Base-by-base conservation (phyloP, 352 stramenopile genomes). In the Phytophthora megakarya region DNA sequence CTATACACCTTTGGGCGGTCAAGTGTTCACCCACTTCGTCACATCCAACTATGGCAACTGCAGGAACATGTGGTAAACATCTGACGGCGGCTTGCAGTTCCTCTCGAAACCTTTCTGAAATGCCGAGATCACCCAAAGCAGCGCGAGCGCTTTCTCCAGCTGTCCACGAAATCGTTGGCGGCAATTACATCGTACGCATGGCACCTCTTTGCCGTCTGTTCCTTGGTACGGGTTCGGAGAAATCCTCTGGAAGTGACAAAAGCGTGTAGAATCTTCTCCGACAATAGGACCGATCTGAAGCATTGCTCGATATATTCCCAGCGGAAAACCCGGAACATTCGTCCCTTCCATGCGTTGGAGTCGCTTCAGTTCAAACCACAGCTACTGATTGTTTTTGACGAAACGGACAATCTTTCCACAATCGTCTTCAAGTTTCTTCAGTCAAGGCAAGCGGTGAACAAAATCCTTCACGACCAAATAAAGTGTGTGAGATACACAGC, bases 301-400 rank as follows among this genome's bases (percentile, higher is more conserved):
- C 55, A 52, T 18, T 33, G 12, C 12, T 45, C 25, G 28, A 64
- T 56, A 0, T 33, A 51, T 10, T 46, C 45, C 45, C 55, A 64
- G 12, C 45, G 55, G 55, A 0, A 57, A 5, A 1, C 50, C 55
- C 1, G 56, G 30, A 26, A 5, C 13, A 3, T 28, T 18, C 9
- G 43, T 37, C 1, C 9, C 45, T 37, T 57, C 45, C 7, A 46
- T 30, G 8, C 9, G 21, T n/a, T 55, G 55, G 0, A 47, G 23
- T 1, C 23, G 33, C 0, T 10, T 15, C 5, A 61, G 8, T 16
- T 61, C 45, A 10, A 46, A 35, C 43, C 22, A 62, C 22, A 64
- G n/a, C 37, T 56, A 35, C 19, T 64, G n/a, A 15, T 45, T 37
- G 18, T 55, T 51, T 26, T 64, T 56, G 0, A 64, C 50, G 16